A percentile compares a stretch with the other conserved stretches of the same genome.
These are phyloP conservation scores for Phytophthora uliginosa DNA, from an alignment of 352 stramenopile species.

Conservation along the genomic window DNA sequence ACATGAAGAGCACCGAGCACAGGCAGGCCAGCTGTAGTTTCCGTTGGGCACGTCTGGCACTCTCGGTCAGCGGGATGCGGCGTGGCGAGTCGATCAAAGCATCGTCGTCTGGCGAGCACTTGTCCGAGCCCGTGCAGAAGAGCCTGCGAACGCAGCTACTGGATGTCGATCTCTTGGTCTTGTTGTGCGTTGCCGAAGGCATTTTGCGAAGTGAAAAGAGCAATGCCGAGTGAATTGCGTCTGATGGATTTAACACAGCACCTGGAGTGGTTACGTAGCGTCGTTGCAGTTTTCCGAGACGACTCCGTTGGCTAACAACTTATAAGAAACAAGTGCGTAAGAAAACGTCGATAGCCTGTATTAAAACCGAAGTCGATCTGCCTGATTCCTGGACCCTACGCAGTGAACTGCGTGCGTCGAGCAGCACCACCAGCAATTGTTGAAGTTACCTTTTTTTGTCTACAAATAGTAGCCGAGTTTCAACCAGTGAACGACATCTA, in stretches of 20 bases:
- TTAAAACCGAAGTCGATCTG: neutral
- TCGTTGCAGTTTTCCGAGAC: neutral
- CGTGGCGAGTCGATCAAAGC: neutral
- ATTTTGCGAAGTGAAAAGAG: neutral
- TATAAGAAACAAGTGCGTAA: too few relatives aligned
- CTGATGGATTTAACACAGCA: too few relatives aligned
- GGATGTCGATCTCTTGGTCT: neutral
- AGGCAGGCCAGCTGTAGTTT: constrained; percentile 58
- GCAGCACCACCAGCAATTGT: too few relatives aligned
- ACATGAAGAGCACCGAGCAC: constrained; percentile 93
- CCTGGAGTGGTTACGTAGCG: too few relatives aligned
- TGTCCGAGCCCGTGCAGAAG: neutral
- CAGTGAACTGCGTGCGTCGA: too few relatives aligned
- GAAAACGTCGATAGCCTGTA: neutral
- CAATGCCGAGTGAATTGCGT: neutral
- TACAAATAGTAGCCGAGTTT: too few relatives aligned
- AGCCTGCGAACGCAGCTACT: neutral
- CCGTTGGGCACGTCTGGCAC: constrained; percentile 49
- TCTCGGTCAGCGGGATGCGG: constrained; percentile 56
- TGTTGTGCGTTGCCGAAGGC: neutral
- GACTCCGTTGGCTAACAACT: neutral
- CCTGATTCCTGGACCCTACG: neutral
- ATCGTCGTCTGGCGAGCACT: neutral
- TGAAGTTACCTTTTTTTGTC: too few relatives aligned
- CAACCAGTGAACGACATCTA: too few relatives aligned